These are phyloP conservation scores for Emericellopsis cladophorae DNA, from an alignment of 2,329 filamentous ascomycete genomes.

Conservation along the genomic window DNA sequence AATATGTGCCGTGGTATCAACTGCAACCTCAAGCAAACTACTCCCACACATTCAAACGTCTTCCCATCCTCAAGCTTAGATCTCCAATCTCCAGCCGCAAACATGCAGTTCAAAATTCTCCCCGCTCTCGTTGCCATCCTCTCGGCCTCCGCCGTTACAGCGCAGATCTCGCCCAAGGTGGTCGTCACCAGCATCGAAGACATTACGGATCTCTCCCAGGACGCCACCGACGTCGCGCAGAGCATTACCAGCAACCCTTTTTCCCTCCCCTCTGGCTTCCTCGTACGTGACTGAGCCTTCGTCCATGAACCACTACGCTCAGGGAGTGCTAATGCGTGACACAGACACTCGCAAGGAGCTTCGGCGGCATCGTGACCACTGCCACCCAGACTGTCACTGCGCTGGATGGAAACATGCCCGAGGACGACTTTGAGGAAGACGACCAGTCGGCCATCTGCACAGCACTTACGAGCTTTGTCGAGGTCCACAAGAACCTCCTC, in stretches of 20 bases:
- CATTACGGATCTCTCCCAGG: constrained; percentile 5
- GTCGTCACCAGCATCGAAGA: constrained; percentile 4
- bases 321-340: not conserved
- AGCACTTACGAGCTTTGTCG: constrained; percentile 6
- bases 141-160: not conserved
- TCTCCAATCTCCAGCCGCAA: not conserved
- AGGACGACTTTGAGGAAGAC: constrained; percentile 1
- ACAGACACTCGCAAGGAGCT: constrained; percentile 1
- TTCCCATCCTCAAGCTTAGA: not conserved
- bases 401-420: not conserved
- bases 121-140: not conserved
- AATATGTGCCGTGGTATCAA: no score
- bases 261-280: not conserved
- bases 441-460: constrained; percentile 6
- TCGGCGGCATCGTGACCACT: constrained; percentile 3
- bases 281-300: not conserved
- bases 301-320: not conserved
- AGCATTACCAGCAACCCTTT: not conserved
- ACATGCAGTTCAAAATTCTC: not conserved
- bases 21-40: no score
- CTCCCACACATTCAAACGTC: no score
- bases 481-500: constrained; percentile 8
- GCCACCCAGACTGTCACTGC: constrained; percentile 1
- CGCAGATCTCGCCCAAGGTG: not conserved
- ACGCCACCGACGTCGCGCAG: constrained; percentile 3